Evolutionary conservation across 2,329 filamentous ascomycete species (phyloP), one percentile per base, ranked within the genome.

Genomic region (Biscogniauxia sp.): DNA sequence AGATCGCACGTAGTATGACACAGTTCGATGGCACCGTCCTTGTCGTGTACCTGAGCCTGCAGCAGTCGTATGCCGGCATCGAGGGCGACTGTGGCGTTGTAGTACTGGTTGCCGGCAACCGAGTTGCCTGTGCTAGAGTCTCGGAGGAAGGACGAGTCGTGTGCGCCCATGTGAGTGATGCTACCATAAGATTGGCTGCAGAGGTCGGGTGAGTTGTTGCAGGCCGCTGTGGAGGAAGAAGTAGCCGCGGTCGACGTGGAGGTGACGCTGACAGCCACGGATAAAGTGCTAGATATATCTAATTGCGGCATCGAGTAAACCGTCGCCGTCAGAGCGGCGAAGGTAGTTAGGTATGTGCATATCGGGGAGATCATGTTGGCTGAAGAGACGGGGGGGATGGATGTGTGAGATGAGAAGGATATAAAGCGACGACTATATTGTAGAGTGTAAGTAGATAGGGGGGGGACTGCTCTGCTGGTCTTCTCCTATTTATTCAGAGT

Each of bases 201-300:
- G 50, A 95, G 83, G 51, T 81, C 78, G 0, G 90, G 89, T 0
- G 89, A 92, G 80, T 94, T 94, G 78, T 95, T 95, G 83, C 92
- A 95, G 32, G 87, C 85, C 20, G 75, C 76, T 11, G 74, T 61
- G 65, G 78, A 62, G 66, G 73, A 57, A 59, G 73, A 64, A 7
- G 65, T 28, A 4, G 67, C 60, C 19, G 64, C 56, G 1, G 69
- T 53, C 13, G 63, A 56, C 20, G 66, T 57, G 11, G 66, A 54
- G 23, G 60, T 62, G 13, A 65, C 53, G 37, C 55, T 64, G 17
- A 69, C 70, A 20, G 71, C 67, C 5, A 64, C 61, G 25, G 61
- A 57, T 56, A 57, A 50, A 51, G 52, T 49, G 56, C 19, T 58
- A 54, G 53, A 58, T 58, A 57, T 59, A 55, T 20, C 60, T 59